These are phyloP conservation scores for Nakazawaea ambrosiae DNA, from an alignment of 805 yeast species.

Conservation along the genomic window DNA sequence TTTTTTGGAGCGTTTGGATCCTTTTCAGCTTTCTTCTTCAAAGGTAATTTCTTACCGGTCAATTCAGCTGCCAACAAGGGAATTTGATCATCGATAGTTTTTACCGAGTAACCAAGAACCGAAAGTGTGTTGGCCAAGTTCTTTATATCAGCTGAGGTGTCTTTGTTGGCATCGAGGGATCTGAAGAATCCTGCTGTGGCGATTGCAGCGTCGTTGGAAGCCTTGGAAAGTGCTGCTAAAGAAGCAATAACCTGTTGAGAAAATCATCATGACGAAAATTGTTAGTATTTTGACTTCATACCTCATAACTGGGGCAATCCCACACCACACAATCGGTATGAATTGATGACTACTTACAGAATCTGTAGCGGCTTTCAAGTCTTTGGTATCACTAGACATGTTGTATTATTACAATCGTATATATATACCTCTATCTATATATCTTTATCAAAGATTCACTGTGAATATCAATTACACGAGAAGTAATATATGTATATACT, in stretches of 20 bases:
- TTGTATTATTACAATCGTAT: too few relatives aligned
- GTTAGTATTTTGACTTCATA: background rate
- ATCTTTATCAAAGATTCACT: too few relatives aligned
- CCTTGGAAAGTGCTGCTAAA: constrained; percentile 73
- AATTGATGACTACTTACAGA: constrained; percentile 22
- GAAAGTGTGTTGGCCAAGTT: constrained; percentile 35
- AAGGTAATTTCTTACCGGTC: constrained; percentile 30
- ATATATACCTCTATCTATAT: too few relatives aligned
- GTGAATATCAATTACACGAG: too few relatives aligned
- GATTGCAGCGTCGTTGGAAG: constrained; percentile 79
- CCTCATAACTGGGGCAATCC: background rate
- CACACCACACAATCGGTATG: background rate
- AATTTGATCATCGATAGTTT: constrained; percentile 11
- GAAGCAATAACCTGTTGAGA: constrained; percentile 58
- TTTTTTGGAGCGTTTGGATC: constrained; percentile 97
- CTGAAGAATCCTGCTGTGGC: constrained; percentile 76
- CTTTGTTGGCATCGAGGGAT: constrained; percentile 40
- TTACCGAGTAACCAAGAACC: constrained; percentile 23
- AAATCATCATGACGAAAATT: background rate
- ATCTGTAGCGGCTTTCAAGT: constrained; percentile 29
- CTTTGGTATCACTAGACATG: constrained; percentile 9
- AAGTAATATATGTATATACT: too few relatives aligned
- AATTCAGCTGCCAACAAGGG: constrained; percentile 11
- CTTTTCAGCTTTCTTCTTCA: constrained; percentile 44
- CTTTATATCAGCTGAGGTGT: constrained; percentile 36